Percentiles rank a stretch among this genome's conserved stretches.
Evolutionary conservation across 495 filamentous ascomycete genomes (phyloP).

Genomic region (Hypoxylon fragiforme): DNA sequence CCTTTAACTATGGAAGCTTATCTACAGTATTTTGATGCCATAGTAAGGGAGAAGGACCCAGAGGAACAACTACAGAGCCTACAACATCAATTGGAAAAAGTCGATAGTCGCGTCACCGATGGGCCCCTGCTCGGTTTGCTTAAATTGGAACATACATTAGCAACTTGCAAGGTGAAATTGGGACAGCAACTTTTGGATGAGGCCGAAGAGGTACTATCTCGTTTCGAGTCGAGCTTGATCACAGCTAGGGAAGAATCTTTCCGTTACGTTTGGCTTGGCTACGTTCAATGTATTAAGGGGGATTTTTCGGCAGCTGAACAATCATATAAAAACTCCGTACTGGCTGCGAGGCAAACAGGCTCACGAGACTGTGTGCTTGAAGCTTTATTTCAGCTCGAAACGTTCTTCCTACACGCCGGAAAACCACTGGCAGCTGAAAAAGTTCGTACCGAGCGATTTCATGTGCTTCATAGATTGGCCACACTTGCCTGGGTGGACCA

Average conservation of each 20-base stretch:
- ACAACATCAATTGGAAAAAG: constrained; percentile 14
- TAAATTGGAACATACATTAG: constrained; percentile 36
- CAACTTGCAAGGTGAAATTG: constrained; percentile 34
- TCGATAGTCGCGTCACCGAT: constrained; percentile 12
- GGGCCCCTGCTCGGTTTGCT: constrained; percentile 29
- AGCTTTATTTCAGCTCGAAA: constrained; percentile 38
- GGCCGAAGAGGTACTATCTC: constrained; percentile 33
- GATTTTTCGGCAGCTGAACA: constrained; percentile 23
- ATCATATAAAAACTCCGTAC: constrained; percentile 31
- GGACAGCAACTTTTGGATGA: constrained; percentile 23
- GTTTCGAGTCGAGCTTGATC: constrained; percentile 21
- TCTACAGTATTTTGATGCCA: constrained; percentile 36
- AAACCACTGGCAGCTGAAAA: constrained; percentile 31
- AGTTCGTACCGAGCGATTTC: constrained; percentile 32
- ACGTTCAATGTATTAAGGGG: constrained; percentile 33
- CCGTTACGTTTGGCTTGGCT: constrained; percentile 38
- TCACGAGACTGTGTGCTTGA: constrained; percentile 37
- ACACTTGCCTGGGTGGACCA: constrained; percentile 34
- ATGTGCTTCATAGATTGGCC: constrained; percentile 24
- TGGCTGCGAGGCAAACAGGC: constrained; percentile 34
- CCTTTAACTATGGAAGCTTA: constrained; percentile 32
- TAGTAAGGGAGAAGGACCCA: constrained; percentile 33
- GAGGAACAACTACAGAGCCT: constrained; percentile 29
- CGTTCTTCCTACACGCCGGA: constrained; percentile 32
- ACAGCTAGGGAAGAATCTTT: constrained; percentile 35